Evolutionary conservation across 331 rosid genomes (phyloP), one percentile per base, ranked within the genome.

Genomic region (Acacia pycnantha): DNA sequence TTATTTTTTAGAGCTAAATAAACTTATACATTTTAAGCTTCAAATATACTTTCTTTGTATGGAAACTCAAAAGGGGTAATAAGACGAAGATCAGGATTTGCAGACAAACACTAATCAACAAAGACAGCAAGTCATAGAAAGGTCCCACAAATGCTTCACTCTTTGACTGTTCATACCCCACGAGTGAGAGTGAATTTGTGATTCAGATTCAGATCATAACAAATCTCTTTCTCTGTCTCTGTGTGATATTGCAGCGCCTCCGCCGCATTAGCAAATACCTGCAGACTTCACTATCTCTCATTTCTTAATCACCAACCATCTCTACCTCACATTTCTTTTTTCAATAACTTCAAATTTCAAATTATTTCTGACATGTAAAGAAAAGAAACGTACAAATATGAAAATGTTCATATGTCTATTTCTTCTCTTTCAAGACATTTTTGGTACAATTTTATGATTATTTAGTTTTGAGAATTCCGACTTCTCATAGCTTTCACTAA

Each of bases 141-240:
- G 81, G 82, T 70, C 75, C 81, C 91, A 70, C 83, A 88, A 85
- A 82, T 76, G 80, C 58, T 62, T 40, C 22, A 11, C 22, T 0
- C n/a, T 64, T 64, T 29, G 16, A 85, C 71, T 86, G 84, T 73
- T 7, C 27, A 78, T 79, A 68, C 78, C 84, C 58, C 90, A 81
- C 88, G 88, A 62, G 85, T 82, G 82, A 11, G 15, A 59, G 2
- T 59, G 66, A 59, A 59, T 59, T 59, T 22, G 31, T 59, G 66
- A 24, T 59, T 59, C 33, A 24, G 31, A 80, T 80, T 87, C 86
- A 74, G 85, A 89, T 26, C 35, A 22, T 58, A 58, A 9, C 33
- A 58, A 2, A 58, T 18, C 85, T 78, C 46, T 2, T 13, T 31
- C 26, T 33, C 72, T 5, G 22, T 29, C 46, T 64, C 79, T 12